These are phyloP conservation scores for Endothia cerciana DNA, from an alignment of 2,329 filamentous ascomycete species.

Conservation along the genomic window DNA sequence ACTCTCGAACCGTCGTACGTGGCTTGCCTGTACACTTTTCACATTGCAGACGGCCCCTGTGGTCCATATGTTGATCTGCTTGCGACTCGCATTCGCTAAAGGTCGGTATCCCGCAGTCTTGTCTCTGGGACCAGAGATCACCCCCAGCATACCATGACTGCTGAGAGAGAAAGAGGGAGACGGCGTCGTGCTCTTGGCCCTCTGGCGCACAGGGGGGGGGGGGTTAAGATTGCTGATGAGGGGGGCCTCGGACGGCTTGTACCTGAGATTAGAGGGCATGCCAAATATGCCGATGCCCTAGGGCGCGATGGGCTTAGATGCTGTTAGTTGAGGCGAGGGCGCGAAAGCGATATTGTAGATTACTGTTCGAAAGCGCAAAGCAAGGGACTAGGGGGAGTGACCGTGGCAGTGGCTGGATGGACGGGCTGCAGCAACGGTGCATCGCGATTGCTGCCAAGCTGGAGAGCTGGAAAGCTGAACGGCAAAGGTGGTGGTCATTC, in stretches of 20 bases:
- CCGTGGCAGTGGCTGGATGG: neutral
- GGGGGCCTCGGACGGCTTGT: neutral
- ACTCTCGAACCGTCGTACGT: neutral
- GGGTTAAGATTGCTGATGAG: neutral
- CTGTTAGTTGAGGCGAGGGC: conserved; percentile 5
- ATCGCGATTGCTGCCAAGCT: neutral
- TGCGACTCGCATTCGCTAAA: neutral
- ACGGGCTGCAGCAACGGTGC: neutral
- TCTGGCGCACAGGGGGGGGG: too few relatives aligned
- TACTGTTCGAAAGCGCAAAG: conserved; percentile 5
- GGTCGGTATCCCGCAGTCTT: neutral
- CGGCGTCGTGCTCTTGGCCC: neutral
- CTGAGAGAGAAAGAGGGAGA: conserved; percentile 3
- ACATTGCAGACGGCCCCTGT: neutral
- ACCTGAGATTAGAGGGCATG: neutral
- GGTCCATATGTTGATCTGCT: neutral
- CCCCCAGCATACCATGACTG: neutral
- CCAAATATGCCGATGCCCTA: neutral
- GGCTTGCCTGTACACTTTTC: neutral
- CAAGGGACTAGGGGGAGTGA: neutral
- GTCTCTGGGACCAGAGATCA: neutral
- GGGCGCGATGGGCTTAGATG: neutral
- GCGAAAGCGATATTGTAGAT: neutral
- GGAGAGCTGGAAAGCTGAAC: conserved; percentile 5
- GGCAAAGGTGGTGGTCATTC: neutral